Percentiles rank a stretch among this genome's conserved stretches.
These are phyloP conservation scores for Kuraishia ogatae DNA, from an alignment of 805 yeast species.

Conservation along the genomic window DNA sequence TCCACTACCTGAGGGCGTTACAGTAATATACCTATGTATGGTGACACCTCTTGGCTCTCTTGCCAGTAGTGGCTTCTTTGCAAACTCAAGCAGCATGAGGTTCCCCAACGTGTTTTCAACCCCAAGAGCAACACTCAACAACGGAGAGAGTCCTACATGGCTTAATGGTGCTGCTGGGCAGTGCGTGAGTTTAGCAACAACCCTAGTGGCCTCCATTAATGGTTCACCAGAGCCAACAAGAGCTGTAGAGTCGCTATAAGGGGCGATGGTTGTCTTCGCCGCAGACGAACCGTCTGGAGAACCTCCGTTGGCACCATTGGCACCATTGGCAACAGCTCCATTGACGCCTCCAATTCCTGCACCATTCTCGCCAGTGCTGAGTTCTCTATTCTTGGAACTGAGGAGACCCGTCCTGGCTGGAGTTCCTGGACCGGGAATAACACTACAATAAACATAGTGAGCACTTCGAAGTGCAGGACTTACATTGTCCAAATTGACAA, in stretches of 20 bases:
- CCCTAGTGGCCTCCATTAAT: slow-evolving; percentile 26
- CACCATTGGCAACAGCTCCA: neutral
- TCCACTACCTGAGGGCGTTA: slow-evolving; percentile 22
- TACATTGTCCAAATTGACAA: slow-evolving; percentile 31
- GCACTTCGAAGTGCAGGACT: slow-evolving; percentile 11
- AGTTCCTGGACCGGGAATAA: slow-evolving; percentile 43
- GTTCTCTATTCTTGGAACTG: slow-evolving; percentile 13
- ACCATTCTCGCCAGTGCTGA: slow-evolving; percentile 3
- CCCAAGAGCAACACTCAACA: slow-evolving; percentile 49
- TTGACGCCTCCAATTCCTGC: neutral
- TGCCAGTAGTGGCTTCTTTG: slow-evolving; percentile 24
- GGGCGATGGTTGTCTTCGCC: neutral
- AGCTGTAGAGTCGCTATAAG: neutral
- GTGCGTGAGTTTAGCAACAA: slow-evolving; percentile 45
- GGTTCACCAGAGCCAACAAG: neutral
- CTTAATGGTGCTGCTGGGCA: slow-evolving; percentile 23
- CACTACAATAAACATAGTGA: slow-evolving; percentile 38
- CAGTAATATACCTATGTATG: slow-evolving; percentile 48
- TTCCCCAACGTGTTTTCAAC: slow-evolving; percentile 42
- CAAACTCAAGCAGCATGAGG: slow-evolving; percentile 41
- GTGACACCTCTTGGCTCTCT: slow-evolving; percentile 29
- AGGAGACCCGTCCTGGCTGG: slow-evolving; percentile 12
- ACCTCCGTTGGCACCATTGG: neutral
- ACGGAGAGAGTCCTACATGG: slow-evolving; percentile 43
- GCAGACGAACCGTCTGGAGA: neutral